phyloP scores from a whole-genome alignment of 1,139 yeast genomes.

The Groenewaldozyma sp. region DNA sequence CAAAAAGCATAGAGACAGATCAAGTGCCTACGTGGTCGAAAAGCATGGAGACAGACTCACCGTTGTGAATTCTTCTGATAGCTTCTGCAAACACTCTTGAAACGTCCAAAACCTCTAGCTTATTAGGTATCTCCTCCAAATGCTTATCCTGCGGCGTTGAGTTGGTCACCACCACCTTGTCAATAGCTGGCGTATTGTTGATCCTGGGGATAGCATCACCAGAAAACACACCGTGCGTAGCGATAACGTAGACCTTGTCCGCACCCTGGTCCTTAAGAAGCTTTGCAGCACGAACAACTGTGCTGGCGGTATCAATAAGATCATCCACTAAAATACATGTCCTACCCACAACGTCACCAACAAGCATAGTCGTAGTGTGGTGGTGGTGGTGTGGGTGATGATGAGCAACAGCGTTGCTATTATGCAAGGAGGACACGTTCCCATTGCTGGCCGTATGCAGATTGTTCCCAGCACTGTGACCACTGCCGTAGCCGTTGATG shows the following conservation, averaged over 20 bases:
- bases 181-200: slow-evolving; percentile 52
- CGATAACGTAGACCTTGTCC: slow-evolving; percentile 69
- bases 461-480: background rate
- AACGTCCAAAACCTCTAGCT: slow-evolving; percentile 78
- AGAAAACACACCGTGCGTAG: slow-evolving; percentile 87
- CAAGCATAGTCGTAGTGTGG: slow-evolving; percentile 74
- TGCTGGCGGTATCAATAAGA: slow-evolving; percentile 86
- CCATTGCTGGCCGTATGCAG: background rate
- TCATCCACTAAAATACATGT: slow-evolving; percentile 88
- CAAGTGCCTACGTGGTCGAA: slow-evolving; percentile 53
- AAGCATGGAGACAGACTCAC: slow-evolving; percentile 89
- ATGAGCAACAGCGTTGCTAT: background rate
- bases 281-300: slow-evolving; percentile 87
- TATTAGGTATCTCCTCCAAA: slow-evolving; percentile 41
- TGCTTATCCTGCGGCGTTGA: slow-evolving; percentile 77
- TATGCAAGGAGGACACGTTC: background rate
- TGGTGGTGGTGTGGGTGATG: background rate
- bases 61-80: slow-evolving; percentile 90
- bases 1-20: background rate
- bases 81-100: slow-evolving; percentile 88
- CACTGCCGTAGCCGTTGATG: background rate
- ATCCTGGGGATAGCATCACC: slow-evolving; percentile 83
- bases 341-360: slow-evolving; percentile 80
- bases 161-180: slow-evolving; percentile 84
- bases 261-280: slow-evolving; percentile 92